Base-by-base conservation (phyloP, 2,329 filamentous ascomycete genomes). In the Ophiostoma sp. region DNA sequence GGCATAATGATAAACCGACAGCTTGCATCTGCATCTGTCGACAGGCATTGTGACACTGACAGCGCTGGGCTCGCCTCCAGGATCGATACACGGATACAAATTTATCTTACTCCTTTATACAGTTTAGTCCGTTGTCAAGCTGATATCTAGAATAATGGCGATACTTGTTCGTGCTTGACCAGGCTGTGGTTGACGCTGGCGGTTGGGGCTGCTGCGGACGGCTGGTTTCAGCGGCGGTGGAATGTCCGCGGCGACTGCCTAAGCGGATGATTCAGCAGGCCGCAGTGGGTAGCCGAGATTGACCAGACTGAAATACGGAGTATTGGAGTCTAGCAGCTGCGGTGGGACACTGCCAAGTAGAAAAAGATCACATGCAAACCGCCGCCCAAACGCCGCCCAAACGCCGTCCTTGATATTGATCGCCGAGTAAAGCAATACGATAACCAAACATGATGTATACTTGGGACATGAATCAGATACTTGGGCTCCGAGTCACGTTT, bases 231-330 rank as follows among this genome's bases (percentile, higher is more conserved):
- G 27, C 27, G 27, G 40, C 16, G 45, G 14, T 40, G 12, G 6
- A 64, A 64, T 64, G 11, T 64, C 63, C 63, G 63, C 63, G 63
- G 63, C 63, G 63, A 64, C 18, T 45, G 63, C 41, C n/a, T 12
- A 14, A 41, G 12, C 16, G 49, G 49, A n/a, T 41, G 16, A 42
- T n/a, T 62, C 38, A 62, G 58, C 36, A 40, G 27, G 12, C 11
- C 58, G 45, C 45, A 16, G 12, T 16, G 27, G 27, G 49, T 55
- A 55, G 9, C 6, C 42, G 7, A 45, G 14, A 45, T 27, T 45
- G 42, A 12, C 8, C 8, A 45, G 42, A 45, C 42, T 45, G 42
- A 55, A 55, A 55, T 55, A 52, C n/a, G n/a, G n/a, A n/a, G n/a
- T 52, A 52, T 16, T 18, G 47, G 47, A 5, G 27, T 27, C 12